Evolutionary conservation across 768 basidiomycete species (phyloP), one percentile per base, ranked within the genome.

Genomic region (Trametes coccinea): DNA sequence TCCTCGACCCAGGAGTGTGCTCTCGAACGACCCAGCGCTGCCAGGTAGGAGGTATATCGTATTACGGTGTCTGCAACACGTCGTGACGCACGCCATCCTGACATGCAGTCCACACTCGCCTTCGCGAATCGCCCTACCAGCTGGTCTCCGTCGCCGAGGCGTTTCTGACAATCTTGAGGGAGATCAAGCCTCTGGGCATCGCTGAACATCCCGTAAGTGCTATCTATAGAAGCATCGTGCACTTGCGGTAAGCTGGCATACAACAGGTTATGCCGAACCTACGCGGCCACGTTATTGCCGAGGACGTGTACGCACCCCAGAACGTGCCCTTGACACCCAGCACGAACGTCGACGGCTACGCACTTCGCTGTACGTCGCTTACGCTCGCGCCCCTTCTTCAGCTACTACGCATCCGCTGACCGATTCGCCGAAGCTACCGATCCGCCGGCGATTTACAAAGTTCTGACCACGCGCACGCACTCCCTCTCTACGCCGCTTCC

Each of bases 281-380:
- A n/a, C 74, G 79, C 29, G 92, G 90, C 0, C 79, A 86, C 63
- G 79, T 93, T 27, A 79, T 95, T 1, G 90, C 91, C 0, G 86
- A 92, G 71, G 85, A 92, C 59, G 84, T 95, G 3, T 75, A 79
- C 61, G 86, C 92, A 4, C 76, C 83, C 1, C 78, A 82, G 34
- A 77, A 90, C 67, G 81, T 90, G 0, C 93, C 93, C 2, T 70
- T 72, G 3, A 81, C 81, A 2, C 72, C 77, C 16, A 92, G 90
- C 0, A 93, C 93, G 5, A 95, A 85, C 65, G 92, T 93, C 10
- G 93, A 95, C 71, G 93, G 93, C 0, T 96, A 96, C 70, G 93
- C 93, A 4, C 73, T 95, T 0, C 78, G 84, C 60, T 85, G 90
- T 91, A 67, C 62, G 82, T 63, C 3, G 5, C 7, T 53, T n/a